Base-by-base conservation (phyloP, 2,329 filamentous ascomycete species). In the Aspergillus pseudoglaucus region DNA sequence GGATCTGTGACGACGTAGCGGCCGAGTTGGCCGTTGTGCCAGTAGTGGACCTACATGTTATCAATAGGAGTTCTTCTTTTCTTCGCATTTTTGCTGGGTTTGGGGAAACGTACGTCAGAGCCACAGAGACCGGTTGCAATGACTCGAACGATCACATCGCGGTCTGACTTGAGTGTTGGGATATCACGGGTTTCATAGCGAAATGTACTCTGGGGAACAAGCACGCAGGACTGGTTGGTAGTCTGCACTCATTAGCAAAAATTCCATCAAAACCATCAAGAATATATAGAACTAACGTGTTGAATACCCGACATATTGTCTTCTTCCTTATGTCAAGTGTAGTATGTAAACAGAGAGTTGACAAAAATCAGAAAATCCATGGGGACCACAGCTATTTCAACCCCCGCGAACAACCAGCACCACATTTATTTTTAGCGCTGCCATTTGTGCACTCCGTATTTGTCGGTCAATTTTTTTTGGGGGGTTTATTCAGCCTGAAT, bases 41-140 rank as follows among this genome's bases (percentile, higher is more conserved):
- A 70, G 53, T 70, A 70, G 51, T 70, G 68, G 18, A 70, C 58
- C 62, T 66, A 44, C 48, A 25, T 8, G 1, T 44, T 18, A 32
- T 38, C 14, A 37, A 22, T 9, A 6, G 38, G 12, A 32, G 22
- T 5, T 8, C 22, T 15, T 6, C 9, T 12, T 23, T 15, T 6
- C 40, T 38, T 42, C 39, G 20, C 12, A 39, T 7, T n/a, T 17
- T 10, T 12, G 40, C 12, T 10, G 3, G 30, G 37, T 15, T 14
- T 14, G 18, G 7, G 30, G 14, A 27, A 32, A 49, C 57, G 78
- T 53, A 86, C 86, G 68, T 93, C 88, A 47, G 83, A 87, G 49
- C 88, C 88, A 74, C 88, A 91, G 70, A 93, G 90, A 55, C 87
- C 87, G 2, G 88, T 93, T 75, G 84, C 90, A 72, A 85, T 83